phyloP scores from a whole-genome alignment of 345 rosid species.

The Barbarea vulgaris region DNA sequence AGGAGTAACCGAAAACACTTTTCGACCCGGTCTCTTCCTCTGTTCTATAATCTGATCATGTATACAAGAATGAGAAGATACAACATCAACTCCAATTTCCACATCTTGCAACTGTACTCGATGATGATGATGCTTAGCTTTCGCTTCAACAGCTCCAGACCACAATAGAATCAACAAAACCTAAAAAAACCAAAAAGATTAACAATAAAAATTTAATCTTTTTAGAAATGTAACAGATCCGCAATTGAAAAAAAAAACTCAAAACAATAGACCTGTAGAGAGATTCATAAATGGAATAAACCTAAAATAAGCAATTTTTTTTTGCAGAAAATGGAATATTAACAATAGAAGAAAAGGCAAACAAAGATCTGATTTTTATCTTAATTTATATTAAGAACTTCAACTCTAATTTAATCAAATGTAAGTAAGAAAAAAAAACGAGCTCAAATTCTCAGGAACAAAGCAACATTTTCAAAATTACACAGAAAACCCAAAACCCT shows the following conservation, averaged over 20 bases:
- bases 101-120: slow-evolving; percentile 44
- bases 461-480: slow-evolving; percentile 2
- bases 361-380: slow-evolving; percentile 30
- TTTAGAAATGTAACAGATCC: background rate
- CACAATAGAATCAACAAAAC: slow-evolving; percentile 60
- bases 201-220: background rate
- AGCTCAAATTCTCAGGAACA: slow-evolving; percentile 26
- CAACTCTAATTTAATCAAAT: slow-evolving; percentile 5
- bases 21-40: slow-evolving; percentile 82
- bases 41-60: slow-evolving; percentile 92
- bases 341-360: background rate
- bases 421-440: background rate
- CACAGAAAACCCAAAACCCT: slow-evolving; percentile 31
- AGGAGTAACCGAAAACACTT: slow-evolving; percentile 82
- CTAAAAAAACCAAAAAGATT: slow-evolving; percentile 46
- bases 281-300: background rate
- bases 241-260: background rate
- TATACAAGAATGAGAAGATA: slow-evolving; percentile 85
- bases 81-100: slow-evolving; percentile 48
- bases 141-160: slow-evolving; percentile 50
- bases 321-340: slow-evolving; percentile 28
- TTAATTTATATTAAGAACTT: background rate
- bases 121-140: slow-evolving; percentile 34
- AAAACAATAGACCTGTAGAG: background rate
- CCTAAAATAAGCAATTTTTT: slow-evolving; percentile 8